Percentiles rank a stretch among this genome's conserved stretches.
Conservation (phyloP, 257 asterid genomes). For the Solanum sejunctum region DNA sequence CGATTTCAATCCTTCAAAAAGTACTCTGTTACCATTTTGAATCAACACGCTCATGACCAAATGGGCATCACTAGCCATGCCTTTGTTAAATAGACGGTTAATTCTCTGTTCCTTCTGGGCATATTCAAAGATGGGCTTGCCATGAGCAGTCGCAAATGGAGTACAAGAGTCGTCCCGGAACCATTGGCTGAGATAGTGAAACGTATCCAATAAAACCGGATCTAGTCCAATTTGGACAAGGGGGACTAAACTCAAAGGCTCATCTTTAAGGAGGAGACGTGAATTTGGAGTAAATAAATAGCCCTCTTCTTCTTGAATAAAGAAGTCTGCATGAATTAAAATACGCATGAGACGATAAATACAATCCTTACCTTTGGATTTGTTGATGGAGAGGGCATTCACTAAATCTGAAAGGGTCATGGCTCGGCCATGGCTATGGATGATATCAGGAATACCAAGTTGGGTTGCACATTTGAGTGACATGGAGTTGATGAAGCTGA, state of each 20-base stretch:
- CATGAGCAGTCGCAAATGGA: background rate
- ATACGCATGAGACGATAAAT: slow-evolving; percentile 4
- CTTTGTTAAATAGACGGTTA: background rate
- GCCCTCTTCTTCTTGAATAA: background rate
- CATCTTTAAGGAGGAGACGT: slow-evolving; percentile 2
- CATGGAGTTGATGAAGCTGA: slow-evolving; percentile 7
- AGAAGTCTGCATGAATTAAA: background rate
- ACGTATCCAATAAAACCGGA: background rate
- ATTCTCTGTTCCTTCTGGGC: background rate
- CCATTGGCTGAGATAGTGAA: background rate
- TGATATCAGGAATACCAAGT: slow-evolving; percentile 9
- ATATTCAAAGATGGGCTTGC: background rate
- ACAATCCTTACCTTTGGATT: background rate
- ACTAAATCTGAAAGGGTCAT: background rate
- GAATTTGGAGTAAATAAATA: background rate
- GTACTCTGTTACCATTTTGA: background rate
- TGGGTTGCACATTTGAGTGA: slow-evolving; percentile 12
- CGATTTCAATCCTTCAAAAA: background rate
- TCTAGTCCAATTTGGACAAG: background rate
- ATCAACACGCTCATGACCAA: background rate
- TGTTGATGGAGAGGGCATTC: background rate
- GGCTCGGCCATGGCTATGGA: background rate
- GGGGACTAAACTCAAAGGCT: background rate
- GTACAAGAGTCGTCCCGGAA: background rate
- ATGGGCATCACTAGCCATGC: background rate